Evolutionary conservation across 2,329 filamentous ascomycete species (phyloP).

Genomic region (Botrytis sinoallii): DNA sequence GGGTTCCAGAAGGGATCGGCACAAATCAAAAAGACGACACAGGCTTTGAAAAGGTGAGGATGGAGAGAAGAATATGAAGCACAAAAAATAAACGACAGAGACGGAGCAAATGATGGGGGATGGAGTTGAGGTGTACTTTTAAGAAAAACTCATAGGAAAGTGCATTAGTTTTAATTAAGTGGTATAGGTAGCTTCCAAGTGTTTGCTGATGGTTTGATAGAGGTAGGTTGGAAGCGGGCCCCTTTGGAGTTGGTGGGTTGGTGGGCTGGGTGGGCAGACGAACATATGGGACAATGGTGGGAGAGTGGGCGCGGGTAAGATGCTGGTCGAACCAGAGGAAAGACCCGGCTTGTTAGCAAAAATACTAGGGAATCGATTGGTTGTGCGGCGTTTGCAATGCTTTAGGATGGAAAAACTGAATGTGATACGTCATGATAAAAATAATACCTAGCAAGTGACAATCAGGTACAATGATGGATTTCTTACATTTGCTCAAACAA

Average conservation of each 20-base stretch:
- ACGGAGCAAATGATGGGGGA: background rate
- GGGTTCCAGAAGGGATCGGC: background rate
- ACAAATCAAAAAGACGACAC: background rate
- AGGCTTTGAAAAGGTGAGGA: background rate
- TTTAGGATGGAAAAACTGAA: background rate
- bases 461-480: background rate
- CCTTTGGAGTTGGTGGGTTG: background rate
- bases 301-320: constrained; percentile 7
- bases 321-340: constrained; percentile 8
- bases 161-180: background rate
- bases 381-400: background rate
- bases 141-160: constrained; percentile 3
- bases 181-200: constrained; percentile 5
- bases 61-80: background rate
- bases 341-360: background rate
- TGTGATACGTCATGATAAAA: constrained; percentile 8
- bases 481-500: background rate
- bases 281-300: background rate
- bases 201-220: constrained; percentile 12
- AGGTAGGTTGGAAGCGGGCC: constrained; percentile 19
- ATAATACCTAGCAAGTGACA: background rate
- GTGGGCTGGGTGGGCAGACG: background rate
- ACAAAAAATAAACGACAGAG: background rate
- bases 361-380: background rate
- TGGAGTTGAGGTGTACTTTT: background rate